Evolutionary conservation across 208 protist genomes (phyloP).

Genomic region (Leishmania martiniquensis): DNA sequence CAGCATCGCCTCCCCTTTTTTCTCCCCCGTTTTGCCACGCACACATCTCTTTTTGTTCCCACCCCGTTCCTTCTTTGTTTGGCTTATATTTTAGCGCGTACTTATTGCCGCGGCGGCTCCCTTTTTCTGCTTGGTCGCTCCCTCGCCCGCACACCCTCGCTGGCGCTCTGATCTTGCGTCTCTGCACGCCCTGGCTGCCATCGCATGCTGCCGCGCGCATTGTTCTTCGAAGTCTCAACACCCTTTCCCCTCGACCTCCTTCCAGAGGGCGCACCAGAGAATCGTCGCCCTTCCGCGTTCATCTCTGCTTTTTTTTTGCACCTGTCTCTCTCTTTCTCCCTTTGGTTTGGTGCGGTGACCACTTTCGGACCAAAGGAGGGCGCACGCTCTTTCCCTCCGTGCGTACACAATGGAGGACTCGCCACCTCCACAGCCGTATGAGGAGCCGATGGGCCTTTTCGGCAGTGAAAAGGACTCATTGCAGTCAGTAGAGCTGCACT

Average conservation of each 20-base stretch:
- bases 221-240: background rate
- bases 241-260: background rate
- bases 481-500: background rate
- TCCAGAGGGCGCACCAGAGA: background rate
- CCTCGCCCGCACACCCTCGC: background rate
- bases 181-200: background rate
- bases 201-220: background rate
- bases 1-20: background rate
- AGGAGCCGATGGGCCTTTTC: background rate
- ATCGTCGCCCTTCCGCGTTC: background rate
- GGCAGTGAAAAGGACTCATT: background rate
- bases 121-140: background rate
- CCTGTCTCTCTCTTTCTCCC: conserved; percentile 20
- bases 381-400: background rate
- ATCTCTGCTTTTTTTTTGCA: background rate
- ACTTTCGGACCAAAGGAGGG: background rate
- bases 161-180: background rate
- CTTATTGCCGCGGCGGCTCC: background rate
- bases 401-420: background rate
- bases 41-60: background rate
- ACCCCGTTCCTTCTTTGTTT: no score
- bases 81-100: background rate
- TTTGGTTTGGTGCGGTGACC: background rate
- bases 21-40: background rate
- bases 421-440: background rate